Evolutionary conservation across 805 yeast genomes (phyloP), one percentile per base, ranked within the genome.

Genomic region (Pichia sporocuriosa): DNA sequence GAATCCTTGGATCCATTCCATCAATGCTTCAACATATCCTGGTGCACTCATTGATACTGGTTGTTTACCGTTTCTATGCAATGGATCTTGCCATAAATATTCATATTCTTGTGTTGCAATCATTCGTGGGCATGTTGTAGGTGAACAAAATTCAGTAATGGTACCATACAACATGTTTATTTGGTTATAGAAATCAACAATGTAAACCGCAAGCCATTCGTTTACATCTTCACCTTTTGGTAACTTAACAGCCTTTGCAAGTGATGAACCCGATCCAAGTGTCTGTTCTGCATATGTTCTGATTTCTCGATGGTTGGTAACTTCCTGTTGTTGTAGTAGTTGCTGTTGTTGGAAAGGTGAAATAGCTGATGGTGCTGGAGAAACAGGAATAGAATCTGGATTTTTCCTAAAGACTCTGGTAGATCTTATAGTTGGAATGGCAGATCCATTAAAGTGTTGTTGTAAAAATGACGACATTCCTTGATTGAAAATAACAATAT

Each of bases 171-270:
- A 68, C 98, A 90, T 93, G 63, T 90, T 90, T 51, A 90, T 81
- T 60, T 90, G 98, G 60, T 89, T 89, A 66, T 85, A 90, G 58
- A 90, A 93, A 62, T 90, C 97, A 15, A 89, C 97, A n/a, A 90
- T 93, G 59, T 90, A 96, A 11, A 89, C 95, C 0, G 98, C 97
- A 43, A 90, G 65, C 98, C 98, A 90, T 61, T 90, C 98, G 54
- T 83, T 81, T 42, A 79, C 58, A 54, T 86, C 93, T 62, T 90
- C 98, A 46, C 93, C 97, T 52, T 76, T 84, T 15, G 98, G 98
- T 23, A 93, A 68, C 57, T 84, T 84, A 19, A 90, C 97, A 0
- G 97, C 97, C 61, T 87, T 95, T 21, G 84, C 84, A 49, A 93
- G 69, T 2, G 89, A 89, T 25, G 90, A 81, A 27, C 90, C 95